These are phyloP conservation scores for Alnus rubra DNA, from an alignment of 306 rosid species.

Conservation along the genomic window DNA sequence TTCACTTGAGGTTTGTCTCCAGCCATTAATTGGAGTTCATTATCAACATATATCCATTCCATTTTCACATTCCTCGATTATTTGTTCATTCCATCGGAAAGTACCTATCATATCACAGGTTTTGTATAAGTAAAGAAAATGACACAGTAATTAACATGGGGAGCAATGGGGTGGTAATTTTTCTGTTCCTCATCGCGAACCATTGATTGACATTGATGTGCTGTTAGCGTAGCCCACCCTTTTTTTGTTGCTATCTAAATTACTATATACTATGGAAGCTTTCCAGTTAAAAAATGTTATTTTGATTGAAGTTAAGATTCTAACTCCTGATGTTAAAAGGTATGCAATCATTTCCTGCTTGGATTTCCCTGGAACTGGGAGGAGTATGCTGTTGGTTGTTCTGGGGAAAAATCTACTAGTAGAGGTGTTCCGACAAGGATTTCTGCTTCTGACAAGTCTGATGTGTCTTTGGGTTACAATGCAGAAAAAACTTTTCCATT, in stretches of 20 bases:
- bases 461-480: slow-evolving; percentile 14
- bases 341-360: slow-evolving; percentile 50
- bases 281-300: background rate
- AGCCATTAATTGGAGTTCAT: too few species aligned
- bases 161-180: background rate
- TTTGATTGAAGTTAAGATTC: background rate
- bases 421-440: slow-evolving; percentile 2
- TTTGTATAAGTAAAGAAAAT: background rate
- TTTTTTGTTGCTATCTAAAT: background rate
- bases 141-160: too few species aligned
- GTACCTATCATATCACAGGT: background rate
- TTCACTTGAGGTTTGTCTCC: too few species aligned
- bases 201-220: background rate
- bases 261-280: background rate
- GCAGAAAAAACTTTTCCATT: slow-evolving; percentile 14
- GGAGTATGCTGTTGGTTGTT: slow-evolving; percentile 31
- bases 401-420: slow-evolving; percentile 15
- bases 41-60: too few species aligned
- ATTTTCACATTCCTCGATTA: too few species aligned
- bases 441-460: slow-evolving; percentile 29
- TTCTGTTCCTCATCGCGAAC: background rate
- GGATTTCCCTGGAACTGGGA: slow-evolving; percentile 87
- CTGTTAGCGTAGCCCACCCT: background rate
- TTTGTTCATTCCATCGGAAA: too few species aligned
- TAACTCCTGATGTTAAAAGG: slow-evolving; percentile 33